These are phyloP conservation scores for Garcia nutans DNA, from an alignment of 345 rosid genomes.

Conservation along the genomic window DNA sequence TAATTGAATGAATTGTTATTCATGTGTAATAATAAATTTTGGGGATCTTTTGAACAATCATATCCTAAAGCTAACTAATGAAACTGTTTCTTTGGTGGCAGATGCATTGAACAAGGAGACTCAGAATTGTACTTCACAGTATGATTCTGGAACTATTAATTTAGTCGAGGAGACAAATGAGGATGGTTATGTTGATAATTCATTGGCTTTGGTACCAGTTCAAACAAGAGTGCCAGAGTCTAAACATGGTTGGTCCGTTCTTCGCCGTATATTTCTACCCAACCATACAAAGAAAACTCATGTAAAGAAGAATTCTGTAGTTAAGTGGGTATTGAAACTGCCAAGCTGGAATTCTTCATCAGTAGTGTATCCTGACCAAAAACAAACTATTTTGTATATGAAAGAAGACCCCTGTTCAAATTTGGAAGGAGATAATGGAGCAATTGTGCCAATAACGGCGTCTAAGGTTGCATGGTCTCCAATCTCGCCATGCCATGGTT, in stretches of 20 bases:
- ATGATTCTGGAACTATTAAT: constrained; percentile 15
- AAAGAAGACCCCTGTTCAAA: constrained; percentile 36
- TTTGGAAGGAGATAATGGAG: constrained; percentile 56
- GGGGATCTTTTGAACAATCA: constrained; percentile 7
- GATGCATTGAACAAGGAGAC: constrained; percentile 22
- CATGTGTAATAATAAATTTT: neutral
- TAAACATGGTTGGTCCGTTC: constrained; percentile 62
- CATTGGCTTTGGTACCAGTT: constrained; percentile 55
- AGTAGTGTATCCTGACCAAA: constrained; percentile 61
- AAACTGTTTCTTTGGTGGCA: constrained; percentile 19
- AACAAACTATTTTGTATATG: constrained; percentile 34
- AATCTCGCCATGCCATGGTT: constrained; percentile 41
- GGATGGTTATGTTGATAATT: constrained; percentile 31
- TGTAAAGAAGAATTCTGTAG: constrained; percentile 49
- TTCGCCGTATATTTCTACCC: constrained; percentile 41
- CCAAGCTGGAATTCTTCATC: constrained; percentile 61
- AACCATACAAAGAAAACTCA: constrained; percentile 42
- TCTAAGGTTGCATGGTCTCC: constrained; percentile 36
- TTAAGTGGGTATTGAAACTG: constrained; percentile 46
- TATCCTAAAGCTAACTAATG: constrained; percentile 3
- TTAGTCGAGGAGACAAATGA: constrained; percentile 11
- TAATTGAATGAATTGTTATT: constrained; percentile 11
- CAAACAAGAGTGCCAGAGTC: constrained; percentile 28
- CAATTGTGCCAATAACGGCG: constrained; percentile 45
- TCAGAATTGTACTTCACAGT: constrained; percentile 6